These are phyloP conservation scores for Trypanosoma avium DNA, from an alignment of 208 protist genomes.

Conservation along the genomic window DNA sequence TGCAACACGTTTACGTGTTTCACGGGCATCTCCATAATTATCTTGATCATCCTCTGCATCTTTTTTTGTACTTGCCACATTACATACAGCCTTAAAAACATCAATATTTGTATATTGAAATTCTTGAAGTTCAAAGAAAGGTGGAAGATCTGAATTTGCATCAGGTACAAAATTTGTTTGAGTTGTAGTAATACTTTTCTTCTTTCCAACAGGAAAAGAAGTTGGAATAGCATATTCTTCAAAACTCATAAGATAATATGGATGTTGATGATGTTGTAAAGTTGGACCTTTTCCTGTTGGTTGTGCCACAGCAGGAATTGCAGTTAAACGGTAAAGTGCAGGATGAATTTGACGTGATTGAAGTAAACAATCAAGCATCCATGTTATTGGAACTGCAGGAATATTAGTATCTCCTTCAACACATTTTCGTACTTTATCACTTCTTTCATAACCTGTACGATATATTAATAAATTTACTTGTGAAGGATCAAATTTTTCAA, in stretches of 20 bases:
- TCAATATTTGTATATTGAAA: constrained; percentile 63
- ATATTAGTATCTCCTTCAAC: constrained; percentile 52
- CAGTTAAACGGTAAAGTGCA: constrained; percentile 59
- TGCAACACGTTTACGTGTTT: constrained; percentile 27
- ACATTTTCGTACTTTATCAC: constrained; percentile 81
- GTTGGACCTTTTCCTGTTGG: constrained; percentile 52
- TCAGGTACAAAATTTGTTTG: constrained; percentile 19
- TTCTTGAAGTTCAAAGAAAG: constrained; percentile 61
- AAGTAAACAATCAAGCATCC: constrained; percentile 88
- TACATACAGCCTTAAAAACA: constrained; percentile 66
- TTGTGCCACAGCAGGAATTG: constrained; percentile 76
- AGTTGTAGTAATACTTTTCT: constrained; percentile 29
- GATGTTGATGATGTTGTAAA: constrained; percentile 86
- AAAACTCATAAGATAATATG: constrained; percentile 84
- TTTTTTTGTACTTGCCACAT: neutral
- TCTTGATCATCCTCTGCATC: constrained; percentile 41
- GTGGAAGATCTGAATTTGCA: constrained; percentile 42
- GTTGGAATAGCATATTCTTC: constrained; percentile 77
- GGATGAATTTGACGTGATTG: constrained; percentile 87
- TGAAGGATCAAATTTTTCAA: constrained; percentile 52
- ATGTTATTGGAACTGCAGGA: constrained; percentile 72
- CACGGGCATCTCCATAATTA: constrained; percentile 45
- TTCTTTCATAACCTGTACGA: constrained; percentile 87
- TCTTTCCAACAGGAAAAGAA: constrained; percentile 39
- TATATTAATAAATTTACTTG: constrained; percentile 77